Conservation (phyloP, 805 yeast species). For the Candida orba region DNA sequence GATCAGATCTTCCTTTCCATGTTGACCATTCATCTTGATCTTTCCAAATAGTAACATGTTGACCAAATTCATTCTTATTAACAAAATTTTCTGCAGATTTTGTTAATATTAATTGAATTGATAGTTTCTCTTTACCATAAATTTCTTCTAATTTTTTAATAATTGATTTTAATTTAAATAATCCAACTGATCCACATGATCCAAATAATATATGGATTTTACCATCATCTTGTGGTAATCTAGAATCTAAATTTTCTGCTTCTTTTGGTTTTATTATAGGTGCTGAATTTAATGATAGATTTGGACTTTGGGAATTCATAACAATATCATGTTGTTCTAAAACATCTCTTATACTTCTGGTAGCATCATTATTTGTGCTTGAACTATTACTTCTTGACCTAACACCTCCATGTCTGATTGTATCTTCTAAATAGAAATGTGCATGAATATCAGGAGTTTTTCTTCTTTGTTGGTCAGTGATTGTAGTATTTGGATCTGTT, state of each 20-base stretch:
- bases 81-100: conserved; percentile 78
- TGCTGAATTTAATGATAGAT: not conserved
- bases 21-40: conserved; percentile 91
- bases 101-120: conserved; percentile 83
- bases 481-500: conserved; percentile 2
- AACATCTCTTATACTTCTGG: conserved; percentile 10
- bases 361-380: conserved; percentile 14
- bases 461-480: not conserved
- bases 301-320: not conserved
- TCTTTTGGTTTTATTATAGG: conserved; percentile 13
- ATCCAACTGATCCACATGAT: conserved; percentile 84
- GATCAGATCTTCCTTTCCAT: conserved; percentile 81
- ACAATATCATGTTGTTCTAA: conserved; percentile 2
- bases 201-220: conserved; percentile 81
- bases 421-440: conserved; percentile 66
- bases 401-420: conserved; percentile 42
- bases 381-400: conserved; percentile 26
- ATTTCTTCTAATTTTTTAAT: conserved; percentile 76
- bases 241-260: conserved; percentile 48
- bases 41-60: conserved; percentile 81
- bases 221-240: conserved; percentile 75
- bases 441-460: conserved; percentile 66
- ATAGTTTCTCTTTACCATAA: conserved; percentile 64
- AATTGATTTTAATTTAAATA: conserved; percentile 70
- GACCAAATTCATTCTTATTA: conserved; percentile 40